Percentiles rank a stretch among this genome's conserved stretches.
Evolutionary conservation across 202 grass and related monocot species (phyloP).

Genomic region (Digitaria exilis): DNA sequence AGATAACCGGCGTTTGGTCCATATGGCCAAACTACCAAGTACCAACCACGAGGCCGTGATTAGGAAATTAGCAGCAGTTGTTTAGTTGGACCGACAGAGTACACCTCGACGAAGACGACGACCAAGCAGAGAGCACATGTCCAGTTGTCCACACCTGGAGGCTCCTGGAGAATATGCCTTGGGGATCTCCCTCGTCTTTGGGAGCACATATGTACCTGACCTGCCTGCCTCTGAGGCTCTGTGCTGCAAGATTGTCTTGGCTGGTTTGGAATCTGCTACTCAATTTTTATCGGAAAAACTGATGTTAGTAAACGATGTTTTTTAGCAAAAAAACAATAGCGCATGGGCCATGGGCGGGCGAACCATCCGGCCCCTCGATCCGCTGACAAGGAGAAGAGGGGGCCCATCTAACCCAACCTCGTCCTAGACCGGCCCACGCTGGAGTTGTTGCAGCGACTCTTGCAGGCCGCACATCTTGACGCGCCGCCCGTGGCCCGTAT

Average conservation of each 20-base stretch:
- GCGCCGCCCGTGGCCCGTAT: no score
- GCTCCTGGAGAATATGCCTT: conserved; percentile 23
- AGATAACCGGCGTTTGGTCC: not conserved
- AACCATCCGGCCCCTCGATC: no score
- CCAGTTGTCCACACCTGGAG: not conserved
- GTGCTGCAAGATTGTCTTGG: not conserved
- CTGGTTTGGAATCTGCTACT: no score
- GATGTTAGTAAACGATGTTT: not conserved
- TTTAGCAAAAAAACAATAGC: no score
- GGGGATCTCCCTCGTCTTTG: not conserved
- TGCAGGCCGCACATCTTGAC: no score
- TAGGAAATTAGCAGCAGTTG: not conserved
- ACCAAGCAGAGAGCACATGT: not conserved
- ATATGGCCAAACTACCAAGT: not conserved
- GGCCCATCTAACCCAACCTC: no score
- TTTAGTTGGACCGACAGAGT: not conserved
- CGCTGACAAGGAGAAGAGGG: no score
- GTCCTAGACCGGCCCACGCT: no score
- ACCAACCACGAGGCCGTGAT: not conserved
- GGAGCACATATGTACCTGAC: no score
- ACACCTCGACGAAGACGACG: not conserved
- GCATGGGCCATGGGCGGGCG: no score
- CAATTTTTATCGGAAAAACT: not conserved
- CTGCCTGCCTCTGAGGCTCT: no score
- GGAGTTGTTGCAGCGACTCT: no score